phyloP scores from a whole-genome alignment of 2,329 filamentous ascomycete genomes.

The Laburnicola sp. region DNA sequence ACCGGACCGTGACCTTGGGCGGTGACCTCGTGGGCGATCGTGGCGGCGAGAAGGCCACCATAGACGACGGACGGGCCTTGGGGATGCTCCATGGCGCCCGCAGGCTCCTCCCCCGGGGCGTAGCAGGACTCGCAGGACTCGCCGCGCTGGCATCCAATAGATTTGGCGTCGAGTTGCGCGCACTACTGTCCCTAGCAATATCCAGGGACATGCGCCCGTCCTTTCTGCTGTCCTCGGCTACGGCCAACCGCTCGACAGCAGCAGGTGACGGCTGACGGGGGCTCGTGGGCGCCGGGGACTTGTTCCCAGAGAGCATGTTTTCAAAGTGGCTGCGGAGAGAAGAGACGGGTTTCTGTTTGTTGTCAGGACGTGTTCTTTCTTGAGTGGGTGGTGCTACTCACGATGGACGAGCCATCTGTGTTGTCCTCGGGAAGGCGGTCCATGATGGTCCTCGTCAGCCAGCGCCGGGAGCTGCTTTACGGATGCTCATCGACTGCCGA shows the following conservation, averaged over 20 bases:
- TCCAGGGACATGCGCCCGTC: slow-evolving; percentile 48
- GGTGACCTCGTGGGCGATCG: slow-evolving; percentile 56
- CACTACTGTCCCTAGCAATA: slow-evolving; percentile 41
- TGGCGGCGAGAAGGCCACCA: slow-evolving; percentile 53
- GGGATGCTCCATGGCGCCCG: slow-evolving; percentile 41
- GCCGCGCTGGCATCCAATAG: slow-evolving; percentile 44
- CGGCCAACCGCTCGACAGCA: slow-evolving; percentile 31
- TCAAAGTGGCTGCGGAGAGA: slow-evolving; percentile 81
- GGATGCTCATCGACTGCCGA: slow-evolving; percentile 38
- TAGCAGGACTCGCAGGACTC: slow-evolving; percentile 20
- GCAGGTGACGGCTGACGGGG: slow-evolving; percentile 40
- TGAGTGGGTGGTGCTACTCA: slow-evolving; percentile 47
- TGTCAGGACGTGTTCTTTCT: slow-evolving; percentile 19
- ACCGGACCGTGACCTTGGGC: slow-evolving; percentile 69
- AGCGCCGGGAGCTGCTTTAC: slow-evolving; percentile 35
- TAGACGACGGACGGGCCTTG: slow-evolving; percentile 51
- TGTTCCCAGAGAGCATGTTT: slow-evolving; percentile 62
- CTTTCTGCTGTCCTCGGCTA: slow-evolving; percentile 33
- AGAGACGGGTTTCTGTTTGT: slow-evolving; percentile 72
- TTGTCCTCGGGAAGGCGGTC: slow-evolving; percentile 54
- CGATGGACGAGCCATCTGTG: slow-evolving; percentile 76
- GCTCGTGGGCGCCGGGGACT: slow-evolving; percentile 25
- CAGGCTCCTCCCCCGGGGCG: slow-evolving; percentile 44
- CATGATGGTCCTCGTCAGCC: slow-evolving; percentile 44
- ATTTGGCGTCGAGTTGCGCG: slow-evolving; percentile 25